phyloP scores from a whole-genome alignment of 306 rosid genomes.

The Prosopis cineraria region DNA sequence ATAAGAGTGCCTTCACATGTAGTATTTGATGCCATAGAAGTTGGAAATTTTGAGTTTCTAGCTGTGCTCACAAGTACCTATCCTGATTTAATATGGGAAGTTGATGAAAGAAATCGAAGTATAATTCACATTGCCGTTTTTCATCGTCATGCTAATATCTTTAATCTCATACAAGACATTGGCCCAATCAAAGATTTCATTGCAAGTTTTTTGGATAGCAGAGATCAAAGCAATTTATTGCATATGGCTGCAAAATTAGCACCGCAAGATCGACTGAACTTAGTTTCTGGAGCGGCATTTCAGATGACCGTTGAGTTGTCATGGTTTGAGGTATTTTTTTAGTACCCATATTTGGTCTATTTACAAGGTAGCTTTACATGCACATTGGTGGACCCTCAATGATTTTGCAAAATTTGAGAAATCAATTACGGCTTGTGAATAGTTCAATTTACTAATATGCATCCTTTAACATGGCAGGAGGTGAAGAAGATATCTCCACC shows the following conservation, averaged over 20 bases:
- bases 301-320: neutral
- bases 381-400: too few species aligned
- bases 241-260: neutral
- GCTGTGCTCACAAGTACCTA: constrained; percentile 38
- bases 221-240: neutral
- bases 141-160: neutral
- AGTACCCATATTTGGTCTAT: too few species aligned
- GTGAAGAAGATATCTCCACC: constrained; percentile 49
- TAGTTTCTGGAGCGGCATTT: neutral
- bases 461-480: constrained; percentile 34
- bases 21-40: constrained; percentile 34
- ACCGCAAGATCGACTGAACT: neutral
- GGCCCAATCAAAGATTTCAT: constrained; percentile 39
- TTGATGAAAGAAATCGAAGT: neutral
- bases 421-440: neutral
- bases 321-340: neutral
- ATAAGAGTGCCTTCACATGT: constrained; percentile 37
- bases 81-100: constrained; percentile 1
- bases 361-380: too few species aligned
- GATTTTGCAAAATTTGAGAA: neutral
- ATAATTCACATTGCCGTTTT: neutral
- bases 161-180: neutral
- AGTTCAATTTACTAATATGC: too few species aligned
- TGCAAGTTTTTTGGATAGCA: neutral
- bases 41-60: constrained; percentile 48